phyloP scores from a whole-genome alignment of 805 yeast genomes.

The Wickerhamiella kazuoi region DNA sequence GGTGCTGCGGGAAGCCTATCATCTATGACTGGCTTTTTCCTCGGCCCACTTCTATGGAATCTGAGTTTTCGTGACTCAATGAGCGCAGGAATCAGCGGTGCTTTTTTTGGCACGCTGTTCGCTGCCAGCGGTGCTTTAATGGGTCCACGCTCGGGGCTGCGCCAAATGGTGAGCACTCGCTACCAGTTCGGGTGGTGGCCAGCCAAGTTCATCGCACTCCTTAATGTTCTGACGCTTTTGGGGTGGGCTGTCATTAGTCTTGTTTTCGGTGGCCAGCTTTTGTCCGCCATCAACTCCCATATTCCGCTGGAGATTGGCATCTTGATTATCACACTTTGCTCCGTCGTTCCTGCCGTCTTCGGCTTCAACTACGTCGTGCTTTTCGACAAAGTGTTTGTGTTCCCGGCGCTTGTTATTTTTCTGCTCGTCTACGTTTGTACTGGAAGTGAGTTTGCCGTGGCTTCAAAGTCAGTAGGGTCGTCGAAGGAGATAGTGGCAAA shows the following conservation, averaged over 20 bases:
- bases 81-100: conserved; percentile 44
- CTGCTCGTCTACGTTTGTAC: conserved; percentile 42
- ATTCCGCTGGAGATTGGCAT: conserved; percentile 63
- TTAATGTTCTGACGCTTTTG: conserved; percentile 55
- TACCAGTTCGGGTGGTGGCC: conserved; percentile 75
- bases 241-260: conserved; percentile 95
- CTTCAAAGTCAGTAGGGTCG: conserved; percentile 23
- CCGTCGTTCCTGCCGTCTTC: conserved; percentile 51
- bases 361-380: conserved; percentile 58
- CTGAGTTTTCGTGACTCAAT: conserved; percentile 50
- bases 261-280: conserved; percentile 75
- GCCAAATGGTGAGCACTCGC: conserved; percentile 75
- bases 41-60: conserved; percentile 57
- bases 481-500: conserved; percentile 39
- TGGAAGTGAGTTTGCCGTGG: conserved; percentile 18
- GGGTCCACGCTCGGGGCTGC: conserved; percentile 83
- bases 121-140: conserved; percentile 72
- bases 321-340: conserved; percentile 43
- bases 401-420: conserved; percentile 54
- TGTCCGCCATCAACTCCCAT: conserved; percentile 42
- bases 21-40: conserved; percentile 67
- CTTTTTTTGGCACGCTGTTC: conserved; percentile 48
- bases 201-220: conserved; percentile 55
- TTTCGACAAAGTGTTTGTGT: conserved; percentile 49
- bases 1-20: conserved; percentile 80